phyloP scores from a whole-genome alignment of 83 land plant species.

The Picea abies region DNA sequence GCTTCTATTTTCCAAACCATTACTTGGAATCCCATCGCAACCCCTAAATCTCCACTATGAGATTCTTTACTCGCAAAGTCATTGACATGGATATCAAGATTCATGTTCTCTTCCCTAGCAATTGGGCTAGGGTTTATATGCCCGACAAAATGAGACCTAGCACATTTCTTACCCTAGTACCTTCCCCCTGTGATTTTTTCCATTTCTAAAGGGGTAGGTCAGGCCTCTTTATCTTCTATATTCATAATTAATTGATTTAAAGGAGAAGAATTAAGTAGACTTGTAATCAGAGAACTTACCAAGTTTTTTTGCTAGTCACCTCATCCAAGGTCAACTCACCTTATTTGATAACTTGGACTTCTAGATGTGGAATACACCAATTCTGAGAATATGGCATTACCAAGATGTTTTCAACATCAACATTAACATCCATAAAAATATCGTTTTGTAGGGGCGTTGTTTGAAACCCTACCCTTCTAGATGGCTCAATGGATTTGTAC shows the following conservation, averaged over 20 bases:
- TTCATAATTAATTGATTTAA: background rate
- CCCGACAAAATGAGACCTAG: no score
- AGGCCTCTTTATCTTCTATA: no score
- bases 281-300: background rate
- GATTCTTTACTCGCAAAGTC: no score
- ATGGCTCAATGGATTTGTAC: background rate
- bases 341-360: background rate
- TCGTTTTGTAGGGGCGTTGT: background rate
- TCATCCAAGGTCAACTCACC: background rate
- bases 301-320: background rate
- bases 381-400: background rate
- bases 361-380: background rate
- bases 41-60: no score
- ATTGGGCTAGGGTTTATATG: no score
- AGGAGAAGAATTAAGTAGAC: background rate
- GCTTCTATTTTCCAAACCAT: no score
- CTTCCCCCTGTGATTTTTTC: no score
- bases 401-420: background rate
- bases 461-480: background rate
- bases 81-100: no score
- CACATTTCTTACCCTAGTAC: no score
- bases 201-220: no score
- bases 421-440: background rate
- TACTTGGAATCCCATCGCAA: no score
- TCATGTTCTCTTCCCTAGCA: no score